Evolutionary conservation across 805 yeast genomes (phyloP).

Genomic region (Saccharomycopsis guyanensis): DNA sequence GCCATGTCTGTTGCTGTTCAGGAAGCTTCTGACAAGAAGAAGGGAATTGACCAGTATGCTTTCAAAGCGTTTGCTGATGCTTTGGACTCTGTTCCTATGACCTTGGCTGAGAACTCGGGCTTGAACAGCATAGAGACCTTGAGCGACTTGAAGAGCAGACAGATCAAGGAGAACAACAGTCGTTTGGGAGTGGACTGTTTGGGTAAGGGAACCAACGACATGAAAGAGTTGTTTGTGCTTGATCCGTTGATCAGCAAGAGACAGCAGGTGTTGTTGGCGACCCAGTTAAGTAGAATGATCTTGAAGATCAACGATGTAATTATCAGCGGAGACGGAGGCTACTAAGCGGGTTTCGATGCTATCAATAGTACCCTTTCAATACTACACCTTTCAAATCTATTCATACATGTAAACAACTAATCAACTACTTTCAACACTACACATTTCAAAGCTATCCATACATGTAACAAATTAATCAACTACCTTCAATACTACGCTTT

Average conservation of each 20-base stretch:
- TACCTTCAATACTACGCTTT: too few species aligned
- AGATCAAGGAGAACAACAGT: slow-evolving; percentile 82
- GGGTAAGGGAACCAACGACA: slow-evolving; percentile 80
- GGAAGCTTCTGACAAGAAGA: slow-evolving; percentile 88
- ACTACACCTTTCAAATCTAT: too few species aligned
- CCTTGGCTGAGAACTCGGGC: slow-evolving; percentile 96
- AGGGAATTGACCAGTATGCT: slow-evolving; percentile 56
- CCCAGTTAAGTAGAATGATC: slow-evolving; percentile 96
- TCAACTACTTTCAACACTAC: too few species aligned
- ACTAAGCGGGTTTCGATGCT: too few species aligned
- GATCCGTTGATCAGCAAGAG: slow-evolving; percentile 97
- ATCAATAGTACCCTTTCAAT: too few species aligned
- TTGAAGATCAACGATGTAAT: slow-evolving; percentile 95
- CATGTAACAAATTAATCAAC: too few species aligned
- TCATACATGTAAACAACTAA: too few species aligned
- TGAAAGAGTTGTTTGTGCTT: slow-evolving; percentile 88
- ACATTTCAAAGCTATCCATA: too few species aligned
- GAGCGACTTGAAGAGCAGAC: slow-evolving; percentile 85
- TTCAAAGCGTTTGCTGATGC: slow-evolving; percentile 93
- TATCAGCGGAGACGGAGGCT: slow-evolving; percentile 76
- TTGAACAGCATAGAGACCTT: slow-evolving; percentile 90
- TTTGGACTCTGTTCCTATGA: slow-evolving; percentile 88
- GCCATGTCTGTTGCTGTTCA: slow-evolving; percentile 94
- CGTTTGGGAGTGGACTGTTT: slow-evolving; percentile 88
- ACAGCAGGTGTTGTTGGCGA: slow-evolving; percentile 90